Evolutionary conservation across 164 flowering plant species (phyloP), one percentile per base, ranked within the genome.

Genomic region (Aristolochia fimbriata): DNA sequence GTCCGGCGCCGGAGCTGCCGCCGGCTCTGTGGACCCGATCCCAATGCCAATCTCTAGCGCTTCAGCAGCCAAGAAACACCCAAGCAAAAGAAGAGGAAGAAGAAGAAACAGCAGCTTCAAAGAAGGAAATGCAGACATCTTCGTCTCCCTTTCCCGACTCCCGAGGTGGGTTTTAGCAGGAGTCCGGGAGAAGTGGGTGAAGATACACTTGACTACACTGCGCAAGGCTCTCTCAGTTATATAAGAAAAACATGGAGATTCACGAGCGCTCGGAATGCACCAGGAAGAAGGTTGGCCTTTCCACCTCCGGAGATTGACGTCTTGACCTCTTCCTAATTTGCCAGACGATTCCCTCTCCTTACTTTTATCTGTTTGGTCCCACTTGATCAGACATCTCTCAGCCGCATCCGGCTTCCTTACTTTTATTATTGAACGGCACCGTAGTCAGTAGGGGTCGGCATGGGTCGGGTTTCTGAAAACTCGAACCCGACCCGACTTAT

Each of bases 1-100:
- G 6, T 52, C 55, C 27, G 55, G 21, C 24, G 37, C 24, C 22
- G 33, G 54, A 17, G 12, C 47, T 21, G 0, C 51, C 25, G 1
- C 49, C 25, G 21, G 55, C 66, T 66, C 58, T 7, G 67, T 72
- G 2, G 37, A 37, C 20, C 69, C 62, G 8, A 55, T 54, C 8
- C 51, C 56, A 10, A 37, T 30, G 20, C 57, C 67, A 15, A 60
- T 23, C 49, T 62, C 72, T 12, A 69, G 41, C 1, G 67, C 53
- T 58, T 62, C 64, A 8, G 9, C 23, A 23, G 7, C 9, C 19
- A 20, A 12, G 6, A 14, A 12, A 17, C 15, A 20, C n/a, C 45
- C 15, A 50, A 46, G 20, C 50, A 30, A 13, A 27, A 15, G n/a
- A 49, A 30, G 47, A 14, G 9, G 13, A 50, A 54, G 17, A 60